Conservation (phyloP, 768 basidiomycete species). For the Nevesoporus exiguus region DNA sequence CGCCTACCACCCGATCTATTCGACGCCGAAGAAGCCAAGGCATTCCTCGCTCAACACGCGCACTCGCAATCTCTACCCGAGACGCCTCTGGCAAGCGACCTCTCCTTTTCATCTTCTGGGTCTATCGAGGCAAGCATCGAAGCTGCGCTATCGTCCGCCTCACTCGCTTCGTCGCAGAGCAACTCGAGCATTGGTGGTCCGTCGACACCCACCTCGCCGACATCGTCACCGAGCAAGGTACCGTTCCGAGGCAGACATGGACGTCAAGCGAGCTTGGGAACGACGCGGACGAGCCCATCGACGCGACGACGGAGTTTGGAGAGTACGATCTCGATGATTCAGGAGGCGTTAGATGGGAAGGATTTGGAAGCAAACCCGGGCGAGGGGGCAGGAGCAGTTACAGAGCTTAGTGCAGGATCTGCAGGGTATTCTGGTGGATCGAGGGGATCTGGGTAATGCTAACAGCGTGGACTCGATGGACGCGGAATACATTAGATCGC, state of each 20-base stretch:
- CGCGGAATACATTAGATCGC: no score
- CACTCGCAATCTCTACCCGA: constrained; percentile 44
- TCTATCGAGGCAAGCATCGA: constrained; percentile 41
- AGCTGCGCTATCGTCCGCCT: constrained; percentile 18
- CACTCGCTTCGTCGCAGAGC: constrained; percentile 26
- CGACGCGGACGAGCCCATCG: constrained; percentile 88
- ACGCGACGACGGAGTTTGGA: constrained; percentile 89
- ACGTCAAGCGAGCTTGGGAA: constrained; percentile 66
- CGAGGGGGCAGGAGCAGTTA: background rate
- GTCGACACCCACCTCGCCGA: constrained; percentile 35
- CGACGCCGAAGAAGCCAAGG: constrained; percentile 71
- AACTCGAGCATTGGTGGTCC: constrained; percentile 19
- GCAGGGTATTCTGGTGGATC: background rate
- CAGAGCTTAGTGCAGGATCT: background rate
- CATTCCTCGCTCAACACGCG: constrained; percentile 43
- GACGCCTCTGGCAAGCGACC: constrained; percentile 44
- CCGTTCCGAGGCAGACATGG: constrained; percentile 64
- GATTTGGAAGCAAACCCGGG: constrained; percentile 32
- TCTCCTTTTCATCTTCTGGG: constrained; percentile 46
- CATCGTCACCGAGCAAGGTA: constrained; percentile 41
- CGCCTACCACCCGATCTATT: constrained; percentile 94
- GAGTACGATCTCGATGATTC: constrained; percentile 93
- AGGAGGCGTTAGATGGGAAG: constrained; percentile 85
- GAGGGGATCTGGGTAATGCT: background rate
- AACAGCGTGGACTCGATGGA: no score